A percentile compares a stretch with the other conserved stretches of the same genome.
phyloP scores from a whole-genome alignment of 2,329 filamentous ascomycete genomes.

The Trichocomaceae sp. region DNA sequence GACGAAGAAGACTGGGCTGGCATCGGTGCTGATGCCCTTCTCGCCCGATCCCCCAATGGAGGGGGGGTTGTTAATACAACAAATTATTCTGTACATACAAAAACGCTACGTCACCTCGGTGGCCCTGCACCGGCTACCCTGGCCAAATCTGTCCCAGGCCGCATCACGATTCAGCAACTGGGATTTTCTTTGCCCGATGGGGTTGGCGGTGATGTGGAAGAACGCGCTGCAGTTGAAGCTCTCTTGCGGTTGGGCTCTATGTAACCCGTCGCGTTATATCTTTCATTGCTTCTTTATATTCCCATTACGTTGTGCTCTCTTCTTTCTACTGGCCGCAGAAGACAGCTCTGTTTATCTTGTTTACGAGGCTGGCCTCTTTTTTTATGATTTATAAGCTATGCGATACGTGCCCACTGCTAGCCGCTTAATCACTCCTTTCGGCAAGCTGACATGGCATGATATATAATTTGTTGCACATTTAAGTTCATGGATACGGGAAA shows the following conservation, averaged over 20 bases:
- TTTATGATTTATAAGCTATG: constrained; percentile 12
- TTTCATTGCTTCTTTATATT: not conserved
- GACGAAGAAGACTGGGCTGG: constrained; percentile 96
- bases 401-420: not conserved
- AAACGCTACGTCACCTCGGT: constrained; percentile 18
- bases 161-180: constrained; percentile 28
- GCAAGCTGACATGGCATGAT: not conserved
- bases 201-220: constrained; percentile 32
- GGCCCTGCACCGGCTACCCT: constrained; percentile 34
- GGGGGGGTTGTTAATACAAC: constrained; percentile 34
- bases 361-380: constrained; percentile 13
- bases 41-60: constrained; percentile 54
- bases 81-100: constrained; percentile 34
- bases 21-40: constrained; percentile 77
- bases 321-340: constrained; percentile 9
- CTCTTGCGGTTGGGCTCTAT: constrained; percentile 44
- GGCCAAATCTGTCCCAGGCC: constrained; percentile 35
- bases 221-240: constrained; percentile 45
- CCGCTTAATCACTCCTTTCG: constrained; percentile 7
- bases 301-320: constrained; percentile 9
- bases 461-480: constrained; percentile 4
- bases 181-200: constrained; percentile 29
- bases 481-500: constrained; percentile 8
- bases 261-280: constrained; percentile 25
- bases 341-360: constrained; percentile 1